Evolutionary conservation across 768 basidiomycete genomes (phyloP), one percentile per base, ranked within the genome.

Genomic region (Coprinellus micaceus): DNA sequence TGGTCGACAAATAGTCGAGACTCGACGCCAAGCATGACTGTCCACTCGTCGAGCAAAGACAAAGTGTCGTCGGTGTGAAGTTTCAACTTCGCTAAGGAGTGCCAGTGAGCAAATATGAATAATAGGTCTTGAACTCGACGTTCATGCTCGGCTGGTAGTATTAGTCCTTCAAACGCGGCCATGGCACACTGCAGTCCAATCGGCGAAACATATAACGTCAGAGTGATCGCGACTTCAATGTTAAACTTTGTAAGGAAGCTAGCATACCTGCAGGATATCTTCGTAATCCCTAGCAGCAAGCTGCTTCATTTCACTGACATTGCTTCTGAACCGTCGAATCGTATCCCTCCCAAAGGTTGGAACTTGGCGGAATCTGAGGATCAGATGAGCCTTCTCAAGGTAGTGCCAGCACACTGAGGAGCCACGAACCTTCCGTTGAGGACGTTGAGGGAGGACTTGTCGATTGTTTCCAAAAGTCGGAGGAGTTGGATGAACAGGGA

Each of bases 221-320:
- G n/a, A n/a, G n/a, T n/a, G 12, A 6, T 40, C 4, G 15, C 29
- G 26, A 12, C 28, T 24, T 5, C 0, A 77, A 57, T 0, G 6
- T 13, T 77, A 45, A n/a, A n/a, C n/a, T n/a, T n/a, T n/a, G n/a
- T n/a, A n/a, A n/a, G n/a, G n/a, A n/a, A n/a, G n/a, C n/a, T n/a
- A n/a, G n/a, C 52, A 5, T 49, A 68, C 76, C 66, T 76, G 74
- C 0, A 77, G 56, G 2, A 75, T 56, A 46, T 78, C 75, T 30
- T 78, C 70, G 49, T 68, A 77, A 37, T 78, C 73, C 9, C 65
- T 60, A 0, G 71, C 77, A 4, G 70, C 72, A 1, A 74, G 54
- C 22, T 63, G 58, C 25, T 70, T 71, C 63, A 77, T 66, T 9
- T 64, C 65, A 1, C 71, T 68, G 0, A 65, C 69, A 61, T 77